Base-by-base conservation (phyloP, 2,329 filamentous ascomycete genomes). In the Penicillium nordicum region DNA sequence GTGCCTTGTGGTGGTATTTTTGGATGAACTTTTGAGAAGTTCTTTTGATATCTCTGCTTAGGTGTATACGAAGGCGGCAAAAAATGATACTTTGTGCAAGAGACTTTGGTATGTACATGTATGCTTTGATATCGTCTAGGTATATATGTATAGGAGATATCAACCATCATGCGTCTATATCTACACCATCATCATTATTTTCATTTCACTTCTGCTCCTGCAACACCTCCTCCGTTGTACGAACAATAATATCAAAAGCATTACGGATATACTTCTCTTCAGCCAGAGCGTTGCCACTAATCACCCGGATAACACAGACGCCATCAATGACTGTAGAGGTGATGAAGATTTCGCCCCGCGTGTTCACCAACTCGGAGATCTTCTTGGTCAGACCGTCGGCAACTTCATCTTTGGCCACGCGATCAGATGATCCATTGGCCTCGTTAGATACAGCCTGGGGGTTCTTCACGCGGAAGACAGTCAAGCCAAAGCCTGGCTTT, bases 251-350 rank as follows among this genome's bases (percentile, higher is more conserved):
- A 14, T 89, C 84, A 78, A 95, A 96, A 0, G 92, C 85, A 59
- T 80, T 80, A 58, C 84, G 79, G 4, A 97, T 75, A 72, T 90
- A 88, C 68, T 84, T 83, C 74, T 90, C 87, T 71, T 93, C 86
- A 0, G 87, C 84, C 40, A 84, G 78, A 25, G 83, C 78, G 64
- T 88, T 89, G 0, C 84, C 87, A 55, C 89, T 91, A 23, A 93
- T 88, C 37, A 97, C 84, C 0, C 93, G 81, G 58, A 97, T 95
- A 1, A 88, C 87, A 72, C 90, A 90, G 21, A 85, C 79, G 1
- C 85, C 88, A 9, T 84, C 84, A 12, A 96, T 80, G 5, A 91
- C 83, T 1, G 87, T 88, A 41, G 86, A 88, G 0, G 92, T 97
- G 25, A 97, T 77, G 74, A 90, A 97, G 54, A 96, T 88, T 72